phyloP scores from a whole-genome alignment of 192 early-diverging fungal genomes.

The Lobosporangium transversale region DNA sequence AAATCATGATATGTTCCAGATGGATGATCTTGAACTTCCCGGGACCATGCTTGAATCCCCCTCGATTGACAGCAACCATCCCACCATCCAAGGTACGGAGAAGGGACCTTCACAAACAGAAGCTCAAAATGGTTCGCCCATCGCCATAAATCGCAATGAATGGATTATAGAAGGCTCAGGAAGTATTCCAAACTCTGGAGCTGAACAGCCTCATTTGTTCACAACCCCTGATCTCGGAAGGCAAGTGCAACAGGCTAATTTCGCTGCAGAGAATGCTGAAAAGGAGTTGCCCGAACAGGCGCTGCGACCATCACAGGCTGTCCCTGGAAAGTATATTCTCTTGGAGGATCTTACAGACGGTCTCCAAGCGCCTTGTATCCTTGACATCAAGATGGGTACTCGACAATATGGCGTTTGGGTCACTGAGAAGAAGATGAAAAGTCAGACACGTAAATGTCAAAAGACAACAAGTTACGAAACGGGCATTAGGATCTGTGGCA shows the following conservation, averaged over 20 bases:
- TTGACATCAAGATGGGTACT: conserved; percentile 99
- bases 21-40: conserved; percentile 45
- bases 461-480: conserved; percentile 89
- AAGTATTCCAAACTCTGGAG: conserved; percentile 2
- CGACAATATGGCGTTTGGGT: conserved; percentile 95
- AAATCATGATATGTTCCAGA: conserved; percentile 37
- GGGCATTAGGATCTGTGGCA: conserved; percentile 96
- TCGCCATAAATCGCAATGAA: conserved; percentile 34
- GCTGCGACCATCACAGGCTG: conserved; percentile 53
- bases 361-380: conserved; percentile 89
- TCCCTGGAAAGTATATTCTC: conserved; percentile 82
- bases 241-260: conserved; percentile 55
- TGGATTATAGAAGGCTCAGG: conserved; percentile 44
- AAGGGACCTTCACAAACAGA: conserved; percentile 4
- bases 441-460: conserved; percentile 94
- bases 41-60: conserved; percentile 17
- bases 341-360: conserved; percentile 94
- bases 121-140: neutral
- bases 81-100: conserved; percentile 14
- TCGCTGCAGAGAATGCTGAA: neutral
- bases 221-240: conserved; percentile 24
- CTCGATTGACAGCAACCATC: neutral
- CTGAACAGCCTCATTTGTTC: conserved; percentile 10
- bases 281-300: conserved; percentile 36
- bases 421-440: conserved; percentile 79